Conservation (phyloP, 116 monocot species). For the Papilionanthe hybrid region DNA sequence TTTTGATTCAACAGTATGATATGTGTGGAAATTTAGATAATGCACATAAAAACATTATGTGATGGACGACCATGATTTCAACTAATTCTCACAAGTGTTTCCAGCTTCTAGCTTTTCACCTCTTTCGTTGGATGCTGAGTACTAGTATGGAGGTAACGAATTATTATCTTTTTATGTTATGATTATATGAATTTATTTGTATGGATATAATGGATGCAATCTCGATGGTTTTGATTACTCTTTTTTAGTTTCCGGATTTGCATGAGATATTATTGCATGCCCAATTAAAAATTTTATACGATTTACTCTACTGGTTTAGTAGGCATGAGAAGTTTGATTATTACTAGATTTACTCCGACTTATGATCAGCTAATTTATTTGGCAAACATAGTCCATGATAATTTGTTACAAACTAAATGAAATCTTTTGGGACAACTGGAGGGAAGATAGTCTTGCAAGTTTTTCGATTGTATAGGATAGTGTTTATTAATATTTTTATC, state of each 20-base stretch:
- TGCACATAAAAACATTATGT: conserved; percentile 34
- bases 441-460: background rate
- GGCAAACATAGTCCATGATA: background rate
- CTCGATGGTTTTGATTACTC: background rate
- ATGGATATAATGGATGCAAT: background rate
- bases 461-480: background rate
- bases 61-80: conserved; percentile 57
- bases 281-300: background rate
- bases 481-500: background rate
- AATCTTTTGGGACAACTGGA: no score
- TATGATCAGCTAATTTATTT: background rate
- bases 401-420: background rate
- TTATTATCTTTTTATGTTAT: background rate
- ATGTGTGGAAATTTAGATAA: conserved; percentile 29
- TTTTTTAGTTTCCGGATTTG: background rate
- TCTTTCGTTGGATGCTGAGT: conserved; percentile 45
- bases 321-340: background rate
- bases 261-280: background rate
- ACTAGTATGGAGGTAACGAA: conserved; percentile 27
- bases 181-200: background rate
- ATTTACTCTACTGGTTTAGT: background rate
- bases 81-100: conserved; percentile 27
- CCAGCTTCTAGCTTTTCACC: conserved; percentile 14
- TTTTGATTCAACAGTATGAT: no score
- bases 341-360: background rate